These are phyloP conservation scores for Fagopyrum homotropicum DNA, from an alignment of 148 eudicot species.

Conservation along the genomic window DNA sequence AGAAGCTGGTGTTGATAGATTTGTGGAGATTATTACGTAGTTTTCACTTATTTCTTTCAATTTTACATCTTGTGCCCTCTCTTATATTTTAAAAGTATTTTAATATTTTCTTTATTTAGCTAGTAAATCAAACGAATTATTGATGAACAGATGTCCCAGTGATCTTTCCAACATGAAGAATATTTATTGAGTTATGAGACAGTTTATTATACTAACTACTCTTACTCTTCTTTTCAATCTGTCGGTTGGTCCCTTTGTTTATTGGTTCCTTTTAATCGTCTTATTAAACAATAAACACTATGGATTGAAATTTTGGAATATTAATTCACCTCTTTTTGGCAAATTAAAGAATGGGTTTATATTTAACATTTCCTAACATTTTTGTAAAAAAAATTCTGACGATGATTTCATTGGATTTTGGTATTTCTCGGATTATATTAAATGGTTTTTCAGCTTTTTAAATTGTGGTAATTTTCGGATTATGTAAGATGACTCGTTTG, in stretches of 20 bases:
- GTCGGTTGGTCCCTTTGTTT: neutral
- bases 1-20: no score
- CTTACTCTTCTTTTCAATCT: neutral
- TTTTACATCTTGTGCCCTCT: no score
- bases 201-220: neutral
- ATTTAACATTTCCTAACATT: neutral
- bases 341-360: neutral
- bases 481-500: no score
- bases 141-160: neutral
- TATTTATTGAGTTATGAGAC: neutral
- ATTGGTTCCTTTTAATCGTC: neutral
- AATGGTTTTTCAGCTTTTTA: no score
- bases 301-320: neutral
- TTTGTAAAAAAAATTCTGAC: no score
- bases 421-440: no score
- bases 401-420: no score
- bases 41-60: no score
- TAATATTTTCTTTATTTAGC: no score
- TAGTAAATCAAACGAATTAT: neutral
- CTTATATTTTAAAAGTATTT: no score
- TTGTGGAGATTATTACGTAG: no score
- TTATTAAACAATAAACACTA: neutral
- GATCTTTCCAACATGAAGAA: constrained; percentile 4
- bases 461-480: no score
- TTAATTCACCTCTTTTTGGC: neutral